phyloP scores from a whole-genome alignment of 495 filamentous ascomycete species.

The Chaetomium fimeti region DNA sequence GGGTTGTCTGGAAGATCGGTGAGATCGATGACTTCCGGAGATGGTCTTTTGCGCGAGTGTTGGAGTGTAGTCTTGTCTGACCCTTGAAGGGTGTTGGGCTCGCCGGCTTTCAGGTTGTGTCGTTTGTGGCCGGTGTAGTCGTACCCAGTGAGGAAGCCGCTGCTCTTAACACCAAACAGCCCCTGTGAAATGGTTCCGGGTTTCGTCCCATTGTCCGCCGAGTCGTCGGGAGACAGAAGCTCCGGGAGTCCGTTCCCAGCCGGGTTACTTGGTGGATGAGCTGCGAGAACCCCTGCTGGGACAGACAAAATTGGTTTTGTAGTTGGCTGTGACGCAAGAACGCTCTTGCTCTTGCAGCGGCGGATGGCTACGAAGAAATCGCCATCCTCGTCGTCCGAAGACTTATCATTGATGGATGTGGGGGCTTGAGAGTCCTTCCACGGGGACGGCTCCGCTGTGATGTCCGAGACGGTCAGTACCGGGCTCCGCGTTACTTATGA shows the following conservation, averaged over 20 bases:
- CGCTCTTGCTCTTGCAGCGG: background rate
- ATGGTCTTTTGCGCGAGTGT: constrained; percentile 4
- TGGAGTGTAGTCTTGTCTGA: background rate
- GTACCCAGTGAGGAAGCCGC: background rate
- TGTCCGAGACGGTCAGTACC: background rate
- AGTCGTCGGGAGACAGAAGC: background rate
- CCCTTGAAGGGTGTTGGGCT: background rate
- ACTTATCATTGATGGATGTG: background rate
- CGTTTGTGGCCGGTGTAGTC: background rate
- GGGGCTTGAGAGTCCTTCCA: background rate
- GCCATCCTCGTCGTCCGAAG: background rate
- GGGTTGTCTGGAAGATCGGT: background rate
- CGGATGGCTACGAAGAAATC: constrained; percentile 6
- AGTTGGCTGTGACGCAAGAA: background rate
- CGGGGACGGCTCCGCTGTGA: background rate
- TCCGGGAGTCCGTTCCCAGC: background rate
- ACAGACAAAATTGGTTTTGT: background rate
- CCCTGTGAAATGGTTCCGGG: background rate
- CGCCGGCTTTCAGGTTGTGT: background rate
- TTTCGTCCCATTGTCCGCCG: background rate
- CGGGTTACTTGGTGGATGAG: background rate
- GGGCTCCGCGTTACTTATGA: background rate
- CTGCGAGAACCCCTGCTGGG: background rate
- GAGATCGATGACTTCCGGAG: constrained; percentile 10
- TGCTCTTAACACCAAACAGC: background rate